Conservation (phyloP, 2,329 filamentous ascomycete species). For the Metarhizium humberi region DNA sequence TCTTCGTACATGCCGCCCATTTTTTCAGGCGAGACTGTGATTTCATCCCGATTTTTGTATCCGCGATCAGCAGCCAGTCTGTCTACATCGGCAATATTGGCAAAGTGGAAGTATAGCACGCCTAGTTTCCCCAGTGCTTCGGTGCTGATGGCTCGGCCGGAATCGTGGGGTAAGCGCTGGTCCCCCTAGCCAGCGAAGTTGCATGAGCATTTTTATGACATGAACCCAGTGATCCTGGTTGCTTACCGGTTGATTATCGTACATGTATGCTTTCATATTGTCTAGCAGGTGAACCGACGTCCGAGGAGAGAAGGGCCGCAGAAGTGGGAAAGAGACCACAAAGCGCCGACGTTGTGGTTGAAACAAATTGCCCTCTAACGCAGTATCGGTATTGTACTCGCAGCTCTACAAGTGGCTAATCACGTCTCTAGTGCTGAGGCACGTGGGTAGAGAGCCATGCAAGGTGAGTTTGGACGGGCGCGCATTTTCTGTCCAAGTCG, state of each 20-base stretch:
- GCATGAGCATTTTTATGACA: neutral
- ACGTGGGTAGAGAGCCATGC: neutral
- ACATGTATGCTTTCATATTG: slow-evolving; percentile 49
- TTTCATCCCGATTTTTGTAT: slow-evolving; percentile 93
- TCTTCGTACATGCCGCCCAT: slow-evolving; percentile 86
- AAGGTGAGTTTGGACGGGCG: neutral
- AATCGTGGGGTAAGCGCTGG: slow-evolving; percentile 86
- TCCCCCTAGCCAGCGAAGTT: slow-evolving; percentile 56
- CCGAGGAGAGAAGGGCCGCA: neutral
- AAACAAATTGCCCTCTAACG: neutral
- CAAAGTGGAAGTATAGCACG: slow-evolving; percentile 67
- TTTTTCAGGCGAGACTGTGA: slow-evolving; percentile 74
- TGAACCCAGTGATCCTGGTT: neutral
- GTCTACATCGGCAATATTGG: slow-evolving; percentile 59
- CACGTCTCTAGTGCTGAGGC: neutral
- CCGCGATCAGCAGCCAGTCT: slow-evolving; percentile 61
- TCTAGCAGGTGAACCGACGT: neutral
- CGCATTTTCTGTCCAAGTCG: too few relatives aligned
- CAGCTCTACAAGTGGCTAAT: neutral
- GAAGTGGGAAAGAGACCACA: too few relatives aligned
- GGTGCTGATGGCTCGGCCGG: slow-evolving; percentile 57
- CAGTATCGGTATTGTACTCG: too few relatives aligned
- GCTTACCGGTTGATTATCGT: slow-evolving; percentile 45
- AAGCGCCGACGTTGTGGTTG: neutral
- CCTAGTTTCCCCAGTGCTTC: slow-evolving; percentile 64